A percentile compares a stretch with the other conserved stretches of the same genome.
Conservation (phyloP, 805 yeast genomes). For the Wickerhamiella nectarea region DNA sequence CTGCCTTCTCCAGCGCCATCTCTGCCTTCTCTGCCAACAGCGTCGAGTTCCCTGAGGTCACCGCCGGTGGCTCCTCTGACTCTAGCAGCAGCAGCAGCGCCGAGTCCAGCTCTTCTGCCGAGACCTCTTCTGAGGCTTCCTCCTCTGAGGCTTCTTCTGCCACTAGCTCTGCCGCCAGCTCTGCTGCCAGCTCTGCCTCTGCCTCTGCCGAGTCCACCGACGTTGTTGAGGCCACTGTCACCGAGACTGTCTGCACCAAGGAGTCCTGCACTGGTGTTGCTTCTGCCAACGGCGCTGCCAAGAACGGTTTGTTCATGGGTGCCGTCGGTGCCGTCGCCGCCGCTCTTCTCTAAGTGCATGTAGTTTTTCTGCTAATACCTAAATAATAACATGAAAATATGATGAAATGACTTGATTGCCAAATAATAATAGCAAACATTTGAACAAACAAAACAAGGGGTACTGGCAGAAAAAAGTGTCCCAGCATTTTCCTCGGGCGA, state of each 20-base stretch:
- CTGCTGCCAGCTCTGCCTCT: background rate
- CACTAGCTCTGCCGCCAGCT: background rate
- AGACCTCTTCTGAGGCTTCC: conserved; percentile 3
- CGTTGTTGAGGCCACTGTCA: conserved; percentile 6
- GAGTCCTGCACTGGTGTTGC: conserved; percentile 7
- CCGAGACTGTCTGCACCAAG: conserved; percentile 9
- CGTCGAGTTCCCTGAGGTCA: conserved; percentile 4
- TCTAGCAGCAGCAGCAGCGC: background rate
- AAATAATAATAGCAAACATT: no score
- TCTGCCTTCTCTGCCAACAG: conserved; percentile 5
- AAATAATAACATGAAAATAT: background rate
- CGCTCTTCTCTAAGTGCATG: conserved; percentile 6
- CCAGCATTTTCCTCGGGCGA: no score
- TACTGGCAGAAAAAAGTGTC: no score
- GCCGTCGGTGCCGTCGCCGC: conserved; percentile 7
- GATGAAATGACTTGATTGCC: no score
- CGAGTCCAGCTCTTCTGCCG: conserved; percentile 1
- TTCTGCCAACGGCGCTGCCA: conserved; percentile 9
- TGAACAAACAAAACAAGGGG: no score
- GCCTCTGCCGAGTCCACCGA: background rate
- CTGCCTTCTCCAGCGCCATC: conserved; percentile 6
- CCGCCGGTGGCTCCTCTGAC: background rate
- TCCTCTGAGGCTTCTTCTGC: background rate
- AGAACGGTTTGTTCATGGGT: conserved; percentile 3
- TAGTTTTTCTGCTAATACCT: background rate